These are phyloP conservation scores for Cryptomeria japonica DNA, from an alignment of 75 land plant species.

Conservation along the genomic window DNA sequence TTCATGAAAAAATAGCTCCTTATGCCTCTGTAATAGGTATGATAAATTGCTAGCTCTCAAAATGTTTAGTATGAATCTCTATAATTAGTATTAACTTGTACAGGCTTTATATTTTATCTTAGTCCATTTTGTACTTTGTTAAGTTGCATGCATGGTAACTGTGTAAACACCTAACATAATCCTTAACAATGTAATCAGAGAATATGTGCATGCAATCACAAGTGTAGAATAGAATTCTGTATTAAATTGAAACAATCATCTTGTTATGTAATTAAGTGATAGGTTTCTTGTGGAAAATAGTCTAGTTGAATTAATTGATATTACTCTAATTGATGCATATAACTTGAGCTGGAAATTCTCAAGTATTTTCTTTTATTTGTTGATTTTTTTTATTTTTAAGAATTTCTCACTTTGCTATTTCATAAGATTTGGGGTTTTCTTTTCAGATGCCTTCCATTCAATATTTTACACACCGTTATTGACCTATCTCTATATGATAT, in stretches of 20 bases:
- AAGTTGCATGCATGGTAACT: not conserved
- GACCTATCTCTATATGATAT: not conserved
- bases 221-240: not conserved
- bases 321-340: not conserved
- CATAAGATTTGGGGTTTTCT: not conserved
- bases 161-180: not conserved
- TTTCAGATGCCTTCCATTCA: not conserved
- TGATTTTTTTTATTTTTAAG: not conserved
- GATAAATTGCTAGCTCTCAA: not conserved
- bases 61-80: not conserved
- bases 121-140: not conserved
- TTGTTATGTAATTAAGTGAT: too few species aligned
- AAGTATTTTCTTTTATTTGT: not conserved
- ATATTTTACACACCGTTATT: not conserved
- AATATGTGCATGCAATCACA: not conserved
- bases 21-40: conserved; percentile 94
- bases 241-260: too few species aligned
- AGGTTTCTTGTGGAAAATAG: not conserved
- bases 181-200: not conserved
- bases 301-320: not conserved
- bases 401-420: not conserved
- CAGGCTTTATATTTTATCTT: not conserved
- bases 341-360: not conserved
- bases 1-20: conserved; percentile 91
- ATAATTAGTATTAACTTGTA: not conserved